phyloP scores from a whole-genome alignment of 345 rosid species.

The Citrus trifoliata region DNA sequence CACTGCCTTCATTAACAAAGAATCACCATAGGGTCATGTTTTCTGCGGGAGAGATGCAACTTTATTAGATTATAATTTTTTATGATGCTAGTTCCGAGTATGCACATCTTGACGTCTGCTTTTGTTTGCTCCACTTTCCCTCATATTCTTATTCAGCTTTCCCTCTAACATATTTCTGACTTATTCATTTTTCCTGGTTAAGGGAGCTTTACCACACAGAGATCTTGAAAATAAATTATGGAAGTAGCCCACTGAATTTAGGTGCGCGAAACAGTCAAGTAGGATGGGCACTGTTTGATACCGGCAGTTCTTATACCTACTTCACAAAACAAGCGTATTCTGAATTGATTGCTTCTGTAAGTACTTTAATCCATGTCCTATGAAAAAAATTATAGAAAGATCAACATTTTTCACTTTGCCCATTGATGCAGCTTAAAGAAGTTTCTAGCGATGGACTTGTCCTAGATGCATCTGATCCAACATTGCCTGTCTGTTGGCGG shows the following conservation, averaged over 20 bases:
- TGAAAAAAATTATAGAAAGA: neutral
- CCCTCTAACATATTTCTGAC: neutral
- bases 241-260: conserved; percentile 49
- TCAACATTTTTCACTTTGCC: neutral
- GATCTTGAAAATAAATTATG: conserved; percentile 60
- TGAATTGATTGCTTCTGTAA: conserved; percentile 66
- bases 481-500: conserved; percentile 81
- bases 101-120: neutral
- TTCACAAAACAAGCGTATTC: conserved; percentile 68
- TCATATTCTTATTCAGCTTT: conserved; percentile 4
- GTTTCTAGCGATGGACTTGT: conserved; percentile 40
- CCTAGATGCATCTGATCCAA: conserved; percentile 56
- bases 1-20: neutral
- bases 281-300: conserved; percentile 60
- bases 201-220: conserved; percentile 61
- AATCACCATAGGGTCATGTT: neutral
- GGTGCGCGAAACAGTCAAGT: conserved; percentile 36
- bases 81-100: neutral
- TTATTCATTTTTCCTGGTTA: conserved; percentile 14
- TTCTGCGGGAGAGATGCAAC: neutral
- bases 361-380: conserved; percentile 19
- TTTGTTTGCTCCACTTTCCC: neutral
- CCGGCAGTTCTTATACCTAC: conserved; percentile 93
- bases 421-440: conserved; percentile 53
- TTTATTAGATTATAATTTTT: neutral